A percentile compares a stretch with the other conserved stretches of the same genome.
phyloP scores from a whole-genome alignment of 106 monocot genomes.

The Acorus calamus region DNA sequence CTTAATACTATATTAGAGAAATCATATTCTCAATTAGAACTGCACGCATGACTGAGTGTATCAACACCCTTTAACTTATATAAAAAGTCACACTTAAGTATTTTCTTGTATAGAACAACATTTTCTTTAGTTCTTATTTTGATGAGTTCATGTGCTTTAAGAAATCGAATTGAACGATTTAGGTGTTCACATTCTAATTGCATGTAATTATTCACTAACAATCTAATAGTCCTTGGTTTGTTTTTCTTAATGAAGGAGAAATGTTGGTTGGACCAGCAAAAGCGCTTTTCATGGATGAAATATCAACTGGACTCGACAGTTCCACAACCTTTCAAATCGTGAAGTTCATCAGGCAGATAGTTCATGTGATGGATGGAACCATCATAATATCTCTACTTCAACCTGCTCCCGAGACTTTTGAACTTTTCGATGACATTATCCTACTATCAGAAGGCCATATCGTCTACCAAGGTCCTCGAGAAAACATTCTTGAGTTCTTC shows the following conservation, averaged over 20 bases:
- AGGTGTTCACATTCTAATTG: too few species aligned
- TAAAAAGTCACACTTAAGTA: too few species aligned
- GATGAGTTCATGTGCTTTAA: too few species aligned
- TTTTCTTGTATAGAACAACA: too few species aligned
- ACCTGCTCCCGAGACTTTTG: conserved; percentile 80
- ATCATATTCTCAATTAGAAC: too few species aligned
- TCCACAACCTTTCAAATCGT: conserved; percentile 88
- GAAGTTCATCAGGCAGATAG: conserved; percentile 65
- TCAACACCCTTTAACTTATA: too few species aligned
- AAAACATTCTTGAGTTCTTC: conserved; percentile 61
- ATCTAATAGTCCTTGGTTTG: background rate
- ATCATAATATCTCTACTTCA: conserved; percentile 84
- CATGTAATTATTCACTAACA: background rate
- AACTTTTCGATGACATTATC: conserved; percentile 86
- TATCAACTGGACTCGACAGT: conserved; percentile 94
- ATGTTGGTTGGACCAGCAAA: conserved; percentile 93
- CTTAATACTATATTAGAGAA: too few species aligned
- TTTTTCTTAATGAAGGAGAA: conserved; percentile 42
- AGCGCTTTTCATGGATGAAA: conserved; percentile 90
- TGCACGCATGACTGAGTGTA: too few species aligned
- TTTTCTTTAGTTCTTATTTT: background rate
- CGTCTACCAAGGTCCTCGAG: conserved; percentile 72
- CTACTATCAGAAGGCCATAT: conserved; percentile 67
- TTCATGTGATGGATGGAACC: conserved; percentile 73
- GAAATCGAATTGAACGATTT: too few species aligned